phyloP scores from a whole-genome alignment of 2,329 filamentous ascomycete genomes.

The Aspergillus aculeatus region DNA sequence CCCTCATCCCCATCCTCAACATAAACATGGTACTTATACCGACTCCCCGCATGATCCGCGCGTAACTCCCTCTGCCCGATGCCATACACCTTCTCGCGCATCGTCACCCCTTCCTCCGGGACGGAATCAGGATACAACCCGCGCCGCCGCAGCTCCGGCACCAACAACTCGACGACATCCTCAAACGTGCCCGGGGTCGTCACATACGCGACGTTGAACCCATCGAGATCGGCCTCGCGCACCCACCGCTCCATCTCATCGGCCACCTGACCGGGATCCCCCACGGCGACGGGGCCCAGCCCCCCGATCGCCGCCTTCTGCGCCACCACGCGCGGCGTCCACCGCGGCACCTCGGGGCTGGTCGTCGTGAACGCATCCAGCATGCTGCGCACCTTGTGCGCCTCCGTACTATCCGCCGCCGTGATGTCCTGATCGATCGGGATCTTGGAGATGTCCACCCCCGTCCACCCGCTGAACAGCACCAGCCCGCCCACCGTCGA shows the following conservation, averaged over 20 bases:
- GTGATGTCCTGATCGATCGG: conserved; percentile 58
- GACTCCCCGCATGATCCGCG: conserved; percentile 58
- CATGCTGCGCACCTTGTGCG: conserved; percentile 51
- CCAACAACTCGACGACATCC: conserved; percentile 51
- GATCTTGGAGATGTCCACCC: conserved; percentile 59
- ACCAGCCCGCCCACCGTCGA: conserved; percentile 56
- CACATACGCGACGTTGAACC: conserved; percentile 48
- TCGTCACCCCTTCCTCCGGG: conserved; percentile 42
- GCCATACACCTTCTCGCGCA: conserved; percentile 63
- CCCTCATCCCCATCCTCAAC: conserved; percentile 45
- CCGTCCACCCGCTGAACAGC: conserved; percentile 59
- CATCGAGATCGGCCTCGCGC: conserved; percentile 43
- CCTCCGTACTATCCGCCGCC: conserved; percentile 55
- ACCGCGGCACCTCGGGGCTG: conserved; percentile 48
- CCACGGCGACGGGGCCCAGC: conserved; percentile 50
- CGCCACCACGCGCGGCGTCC: conserved; percentile 48
- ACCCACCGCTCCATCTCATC: conserved; percentile 52
- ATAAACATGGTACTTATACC: conserved; percentile 64
- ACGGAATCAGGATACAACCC: conserved; percentile 39
- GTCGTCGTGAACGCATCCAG: conserved; percentile 52
- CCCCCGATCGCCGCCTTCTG: conserved; percentile 51
- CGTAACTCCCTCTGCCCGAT: conserved; percentile 57
- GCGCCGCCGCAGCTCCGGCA: conserved; percentile 48
- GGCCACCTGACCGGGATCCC: conserved; percentile 47
- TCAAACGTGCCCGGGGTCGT: conserved; percentile 54